Base-by-base conservation (phyloP, 345 rosid species). In the Litchi chinensis region DNA sequence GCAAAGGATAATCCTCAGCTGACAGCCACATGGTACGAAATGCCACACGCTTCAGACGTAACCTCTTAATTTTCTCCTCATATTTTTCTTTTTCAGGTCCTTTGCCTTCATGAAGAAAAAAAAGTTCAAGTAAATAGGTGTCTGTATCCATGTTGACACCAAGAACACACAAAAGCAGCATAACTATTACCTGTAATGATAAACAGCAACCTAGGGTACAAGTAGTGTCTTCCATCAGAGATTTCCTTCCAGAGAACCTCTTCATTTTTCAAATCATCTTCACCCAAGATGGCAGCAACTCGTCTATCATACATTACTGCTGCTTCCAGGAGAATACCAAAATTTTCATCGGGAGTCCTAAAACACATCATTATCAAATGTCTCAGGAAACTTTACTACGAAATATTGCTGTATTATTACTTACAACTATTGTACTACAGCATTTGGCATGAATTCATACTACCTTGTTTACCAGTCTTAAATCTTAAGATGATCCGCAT, bases 261-360 rank as follows among this genome's bases (percentile, higher is more conserved):
- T 73, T 75, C 87, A 63, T 80, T 82, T 7, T 71, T 65, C 65
- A 87, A 86, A 74, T 92, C 91, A 24, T 90, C 88, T 86, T 88
- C 95, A 81, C 88, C 83, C 52, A 90, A 80, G 60, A 92, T 86
- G 56, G 99, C 98, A 75, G 92, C 94, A 82, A 94, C 99, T 48
- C 97, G 93, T 69, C 97, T 91, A 77, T 96, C 97, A 87, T 94
- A 96, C 97, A 94, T 90, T 26, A 96, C 93, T 24, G 98, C 98
- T 72, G 99, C 99, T 88, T 96, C 97, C 76, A 96, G 82, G 64
- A 96, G 93, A 76, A 96, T 89, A 80, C 97, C 89, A 88, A 96
- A 96, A 85, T 96, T 90, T 87, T 96, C 99, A 93, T 96, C 99
- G 66, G 97, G 90, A 40, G 98, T 93, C 99, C 98, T 96, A 82